These are phyloP conservation scores for Citrus inodora DNA, from an alignment of 345 rosid species.

Conservation along the genomic window DNA sequence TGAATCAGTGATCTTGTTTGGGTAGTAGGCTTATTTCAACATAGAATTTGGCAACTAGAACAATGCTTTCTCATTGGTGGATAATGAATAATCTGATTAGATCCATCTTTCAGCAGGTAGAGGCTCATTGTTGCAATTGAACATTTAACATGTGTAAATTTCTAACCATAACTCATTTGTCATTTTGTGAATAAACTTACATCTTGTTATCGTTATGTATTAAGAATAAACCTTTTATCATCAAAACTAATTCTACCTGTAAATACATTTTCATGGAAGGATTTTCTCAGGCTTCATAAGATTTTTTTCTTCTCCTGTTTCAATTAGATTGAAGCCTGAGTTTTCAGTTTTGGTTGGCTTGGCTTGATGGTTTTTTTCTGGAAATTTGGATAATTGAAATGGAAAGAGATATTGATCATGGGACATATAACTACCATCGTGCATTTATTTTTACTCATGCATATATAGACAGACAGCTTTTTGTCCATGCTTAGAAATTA, in stretches of 20 bases:
- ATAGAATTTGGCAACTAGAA: not conserved
- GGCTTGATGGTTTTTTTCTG: not conserved
- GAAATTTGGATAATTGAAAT: not conserved
- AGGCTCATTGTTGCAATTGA: not conserved
- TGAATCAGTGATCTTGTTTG: not conserved
- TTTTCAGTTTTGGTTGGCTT: not conserved
- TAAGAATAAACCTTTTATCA: not conserved
- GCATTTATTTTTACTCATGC: not conserved
- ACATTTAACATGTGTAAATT: not conserved
- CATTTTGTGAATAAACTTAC: not conserved
- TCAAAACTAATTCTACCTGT: not conserved
- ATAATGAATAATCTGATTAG: not conserved
- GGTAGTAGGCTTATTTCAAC: not conserved
- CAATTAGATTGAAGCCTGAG: not conserved
- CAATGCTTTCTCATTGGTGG: not conserved
- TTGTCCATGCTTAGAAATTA: not conserved
- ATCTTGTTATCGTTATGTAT: not conserved
- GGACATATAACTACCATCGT: not conserved
- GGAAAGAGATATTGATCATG: not conserved
- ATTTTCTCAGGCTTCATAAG: not conserved
- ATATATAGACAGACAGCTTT: not conserved
- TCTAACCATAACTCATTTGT: not conserved
- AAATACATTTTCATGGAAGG: not conserved
- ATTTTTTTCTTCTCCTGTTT: not conserved
- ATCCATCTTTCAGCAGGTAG: not conserved